These are phyloP conservation scores for Phalaenopsis equestris DNA, from an alignment of 106 monocot genomes.

Conservation along the genomic window DNA sequence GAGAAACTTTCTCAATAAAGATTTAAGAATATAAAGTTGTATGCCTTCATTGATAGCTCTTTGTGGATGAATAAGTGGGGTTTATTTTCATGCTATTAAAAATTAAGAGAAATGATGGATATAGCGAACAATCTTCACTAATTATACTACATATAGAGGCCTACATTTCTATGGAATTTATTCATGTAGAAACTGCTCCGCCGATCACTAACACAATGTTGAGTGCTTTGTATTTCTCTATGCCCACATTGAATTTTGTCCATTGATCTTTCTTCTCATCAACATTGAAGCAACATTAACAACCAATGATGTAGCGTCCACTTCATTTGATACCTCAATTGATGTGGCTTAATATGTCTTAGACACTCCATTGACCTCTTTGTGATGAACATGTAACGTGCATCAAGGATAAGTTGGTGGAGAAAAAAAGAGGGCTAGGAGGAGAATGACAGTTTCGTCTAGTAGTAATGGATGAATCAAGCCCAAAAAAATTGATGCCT, in stretches of 20 bases:
- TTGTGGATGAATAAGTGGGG: no score
- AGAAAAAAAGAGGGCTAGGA: neutral
- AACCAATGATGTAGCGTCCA: neutral
- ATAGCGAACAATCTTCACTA: no score
- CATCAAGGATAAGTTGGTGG: neutral
- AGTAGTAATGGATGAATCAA: neutral
- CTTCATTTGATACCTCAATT: conserved; percentile 7
- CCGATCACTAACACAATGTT: conserved; percentile 62
- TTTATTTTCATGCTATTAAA: no score
- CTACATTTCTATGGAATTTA: no score
- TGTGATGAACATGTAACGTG: conserved; percentile 3
- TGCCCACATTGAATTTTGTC: conserved; percentile 27
- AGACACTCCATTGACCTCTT: neutral
- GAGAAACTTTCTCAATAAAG: no score
- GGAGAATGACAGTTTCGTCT: neutral
- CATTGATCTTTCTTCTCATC: conserved; percentile 1
- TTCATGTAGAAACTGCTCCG: conserved; percentile 26
- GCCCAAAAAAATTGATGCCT: no score
- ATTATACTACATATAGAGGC: no score
- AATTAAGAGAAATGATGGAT: no score
- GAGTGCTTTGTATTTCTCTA: conserved; percentile 47
- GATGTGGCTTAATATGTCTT: neutral
- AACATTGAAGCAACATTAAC: neutral
- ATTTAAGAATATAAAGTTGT: no score
- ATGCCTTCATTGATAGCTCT: no score